These are phyloP conservation scores for Aspergillus spinulosporus DNA, from an alignment of 2,329 filamentous ascomycete genomes.

Conservation along the genomic window DNA sequence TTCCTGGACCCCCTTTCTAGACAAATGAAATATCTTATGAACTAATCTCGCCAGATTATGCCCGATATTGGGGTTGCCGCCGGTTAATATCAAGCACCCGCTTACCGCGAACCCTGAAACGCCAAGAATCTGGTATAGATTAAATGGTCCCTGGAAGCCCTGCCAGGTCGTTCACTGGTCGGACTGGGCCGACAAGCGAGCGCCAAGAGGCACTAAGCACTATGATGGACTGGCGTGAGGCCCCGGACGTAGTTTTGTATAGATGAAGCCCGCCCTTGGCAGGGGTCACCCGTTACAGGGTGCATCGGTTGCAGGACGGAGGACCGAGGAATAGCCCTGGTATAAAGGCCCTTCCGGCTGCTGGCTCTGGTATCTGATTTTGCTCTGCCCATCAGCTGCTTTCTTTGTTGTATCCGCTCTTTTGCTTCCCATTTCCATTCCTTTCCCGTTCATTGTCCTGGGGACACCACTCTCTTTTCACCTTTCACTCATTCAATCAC, in stretches of 20 bases:
- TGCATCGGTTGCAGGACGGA: background rate
- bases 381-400: background rate
- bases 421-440: background rate
- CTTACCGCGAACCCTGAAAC: background rate
- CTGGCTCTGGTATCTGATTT: background rate
- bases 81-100: conserved; percentile 3
- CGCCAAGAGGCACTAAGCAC: background rate
- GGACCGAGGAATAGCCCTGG: too few species aligned
- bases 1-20: background rate
- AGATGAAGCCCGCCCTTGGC: conserved; percentile 11
- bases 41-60: conserved; percentile 1
- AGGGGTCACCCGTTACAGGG: conserved; percentile 7
- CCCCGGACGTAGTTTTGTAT: conserved; percentile 4
- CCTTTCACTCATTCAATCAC: background rate
- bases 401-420: background rate
- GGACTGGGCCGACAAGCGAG: background rate
- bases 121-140: conserved; percentile 1
- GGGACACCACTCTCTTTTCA: conserved; percentile 4
- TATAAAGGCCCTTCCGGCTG: conserved; percentile 3
- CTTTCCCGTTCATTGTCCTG: conserved; percentile 9
- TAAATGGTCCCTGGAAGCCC: background rate
- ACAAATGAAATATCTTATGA: background rate
- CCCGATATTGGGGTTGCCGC: background rate
- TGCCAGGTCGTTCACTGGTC: background rate
- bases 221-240: background rate